Conservation (phyloP, 2,329 filamentous ascomycete genomes). For the Ophiobolus disseminans region DNA sequence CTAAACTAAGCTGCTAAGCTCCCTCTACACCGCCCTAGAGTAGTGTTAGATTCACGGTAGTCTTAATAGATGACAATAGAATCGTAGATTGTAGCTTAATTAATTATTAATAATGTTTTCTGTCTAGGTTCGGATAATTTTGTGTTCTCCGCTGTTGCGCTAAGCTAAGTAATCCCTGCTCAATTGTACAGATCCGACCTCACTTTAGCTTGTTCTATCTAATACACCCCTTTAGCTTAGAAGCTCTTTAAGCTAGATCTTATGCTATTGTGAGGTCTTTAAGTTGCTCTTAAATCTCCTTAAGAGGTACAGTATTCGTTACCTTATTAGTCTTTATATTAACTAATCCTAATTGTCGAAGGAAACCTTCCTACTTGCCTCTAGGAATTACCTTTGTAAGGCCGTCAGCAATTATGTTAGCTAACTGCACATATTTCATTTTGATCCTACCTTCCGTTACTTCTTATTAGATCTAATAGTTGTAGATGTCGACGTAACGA, state of each 20-base stretch:
- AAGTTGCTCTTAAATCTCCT: background rate
- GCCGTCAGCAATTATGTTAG: conserved; percentile 4
- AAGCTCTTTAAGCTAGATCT: background rate
- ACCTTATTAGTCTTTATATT: background rate
- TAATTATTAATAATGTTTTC: too few species aligned
- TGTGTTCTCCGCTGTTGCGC: too few species aligned
- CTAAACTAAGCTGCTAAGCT: too few species aligned
- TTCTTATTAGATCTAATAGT: conserved; percentile 7
- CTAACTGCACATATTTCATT: background rate
- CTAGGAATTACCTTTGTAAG: conserved; percentile 5
- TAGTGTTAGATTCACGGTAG: too few species aligned
- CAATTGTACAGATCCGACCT: too few species aligned
- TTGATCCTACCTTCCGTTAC: background rate
- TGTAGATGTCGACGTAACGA: conserved; percentile 8
- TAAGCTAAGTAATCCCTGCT: too few species aligned
- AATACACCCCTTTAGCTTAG: background rate
- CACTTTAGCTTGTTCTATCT: too few species aligned
- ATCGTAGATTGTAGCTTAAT: too few species aligned
- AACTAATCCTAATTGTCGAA: background rate
- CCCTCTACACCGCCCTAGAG: too few species aligned
- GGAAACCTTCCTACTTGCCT: conserved; percentile 1
- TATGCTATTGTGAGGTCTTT: background rate
- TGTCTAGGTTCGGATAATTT: too few species aligned
- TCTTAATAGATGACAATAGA: too few species aligned
- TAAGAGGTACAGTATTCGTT: background rate